phyloP scores from a whole-genome alignment of 495 filamentous ascomycete genomes.

The Podospora sp. region DNA sequence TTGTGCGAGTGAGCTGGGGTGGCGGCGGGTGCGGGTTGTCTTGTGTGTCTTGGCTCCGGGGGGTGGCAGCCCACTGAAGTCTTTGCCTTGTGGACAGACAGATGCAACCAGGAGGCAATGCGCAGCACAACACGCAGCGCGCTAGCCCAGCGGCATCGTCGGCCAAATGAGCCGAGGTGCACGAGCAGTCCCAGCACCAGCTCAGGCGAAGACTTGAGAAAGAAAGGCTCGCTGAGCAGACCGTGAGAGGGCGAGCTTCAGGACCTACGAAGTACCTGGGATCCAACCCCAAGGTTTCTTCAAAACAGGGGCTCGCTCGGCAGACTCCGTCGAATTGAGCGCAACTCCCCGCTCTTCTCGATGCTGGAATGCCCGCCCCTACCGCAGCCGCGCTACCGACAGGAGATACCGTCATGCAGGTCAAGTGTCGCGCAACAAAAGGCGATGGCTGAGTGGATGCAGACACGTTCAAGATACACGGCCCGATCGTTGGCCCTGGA shows the following conservation, averaged over 20 bases:
- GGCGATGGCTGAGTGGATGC: neutral
- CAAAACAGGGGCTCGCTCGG: neutral
- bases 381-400: neutral
- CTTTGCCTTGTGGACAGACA: neutral
- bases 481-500: neutral
- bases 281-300: neutral
- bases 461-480: neutral
- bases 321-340: neutral
- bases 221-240: neutral
- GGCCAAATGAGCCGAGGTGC: slow-evolving; percentile 7
- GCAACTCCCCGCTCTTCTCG: neutral
- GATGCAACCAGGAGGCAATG: slow-evolving; percentile 3
- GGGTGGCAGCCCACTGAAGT: neutral
- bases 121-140: slow-evolving; percentile 4
- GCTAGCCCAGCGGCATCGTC: slow-evolving; percentile 8
- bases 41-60: neutral
- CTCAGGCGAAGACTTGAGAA: neutral
- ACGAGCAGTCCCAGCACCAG: neutral
- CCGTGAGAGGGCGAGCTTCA: too few relatives aligned
- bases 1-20: neutral
- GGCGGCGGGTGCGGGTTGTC: neutral
- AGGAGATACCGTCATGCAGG: neutral
- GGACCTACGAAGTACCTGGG: neutral
- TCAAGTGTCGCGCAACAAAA: neutral
- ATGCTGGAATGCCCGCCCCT: neutral